Percentiles rank a stretch among this genome's conserved stretches.
phyloP scores from a whole-genome alignment of 352 stramenopile species.

The Pythium aristosporum region DNA sequence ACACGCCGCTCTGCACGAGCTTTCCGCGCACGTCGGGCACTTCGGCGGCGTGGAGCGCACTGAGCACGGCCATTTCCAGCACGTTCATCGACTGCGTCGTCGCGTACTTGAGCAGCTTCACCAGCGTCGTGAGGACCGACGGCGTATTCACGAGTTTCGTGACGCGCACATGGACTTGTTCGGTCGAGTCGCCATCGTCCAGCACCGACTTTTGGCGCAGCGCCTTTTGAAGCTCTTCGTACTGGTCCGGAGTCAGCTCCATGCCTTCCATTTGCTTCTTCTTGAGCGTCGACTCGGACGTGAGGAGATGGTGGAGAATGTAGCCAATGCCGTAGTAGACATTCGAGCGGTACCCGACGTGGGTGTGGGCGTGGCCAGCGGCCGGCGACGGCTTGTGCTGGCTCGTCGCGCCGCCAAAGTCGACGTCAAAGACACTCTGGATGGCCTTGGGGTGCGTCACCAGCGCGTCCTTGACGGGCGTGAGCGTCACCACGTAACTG shows the following conservation, averaged over 20 bases:
- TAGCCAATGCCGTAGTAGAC: conserved; percentile 93
- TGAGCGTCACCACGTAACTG: conserved; percentile 85
- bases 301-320: conserved; percentile 93
- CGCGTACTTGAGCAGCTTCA: conserved; percentile 77
- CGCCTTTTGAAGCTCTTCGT: conserved; percentile 96
- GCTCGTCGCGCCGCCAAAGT: conserved; percentile 36
- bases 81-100: conserved; percentile 77
- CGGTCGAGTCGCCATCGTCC: conserved; percentile 85
- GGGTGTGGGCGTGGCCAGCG: conserved; percentile 33
- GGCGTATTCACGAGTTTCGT: conserved; percentile 43
- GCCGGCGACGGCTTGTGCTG: conserved; percentile 22
- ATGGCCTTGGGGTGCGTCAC: conserved; percentile 54
- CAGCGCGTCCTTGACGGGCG: conserved; percentile 76
- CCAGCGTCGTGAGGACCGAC: conserved; percentile 69
- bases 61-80: conserved; percentile 70
- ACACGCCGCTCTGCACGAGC: conserved; percentile 76
- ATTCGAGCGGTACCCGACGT: conserved; percentile 72
- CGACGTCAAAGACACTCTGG: conserved; percentile 66
- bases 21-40: conserved; percentile 63
- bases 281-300: conserved; percentile 92
- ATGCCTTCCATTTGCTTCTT: conserved; percentile 96
- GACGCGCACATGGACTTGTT: conserved; percentile 68
- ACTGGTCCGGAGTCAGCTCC: conserved; percentile 97
- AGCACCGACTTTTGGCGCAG: conserved; percentile 93
- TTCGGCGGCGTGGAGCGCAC: conserved; percentile 68